Evolutionary conservation across 2,329 filamentous ascomycete species (phyloP).

Genomic region (Colletotrichum viniferum): DNA sequence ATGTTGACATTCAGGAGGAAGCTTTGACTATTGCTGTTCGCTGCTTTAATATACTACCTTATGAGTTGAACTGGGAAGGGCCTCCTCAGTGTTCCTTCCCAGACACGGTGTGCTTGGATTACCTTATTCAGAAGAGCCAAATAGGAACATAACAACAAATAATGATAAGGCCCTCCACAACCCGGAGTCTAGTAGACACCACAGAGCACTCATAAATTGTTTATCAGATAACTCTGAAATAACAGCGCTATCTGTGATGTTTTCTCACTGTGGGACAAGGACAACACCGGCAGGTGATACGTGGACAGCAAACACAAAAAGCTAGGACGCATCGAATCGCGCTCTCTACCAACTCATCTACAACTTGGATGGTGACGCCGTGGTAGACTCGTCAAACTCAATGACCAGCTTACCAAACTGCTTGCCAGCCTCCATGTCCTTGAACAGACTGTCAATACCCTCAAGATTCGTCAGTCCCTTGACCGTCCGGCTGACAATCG

Average conservation of each 20-base stretch:
- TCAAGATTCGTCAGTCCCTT: slow-evolving; percentile 76
- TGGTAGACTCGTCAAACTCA: slow-evolving; percentile 57
- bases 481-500: slow-evolving; percentile 77
- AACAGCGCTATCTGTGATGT: not conserved
- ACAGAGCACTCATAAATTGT: not conserved
- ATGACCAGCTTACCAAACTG: slow-evolving; percentile 96
- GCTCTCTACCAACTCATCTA: slow-evolving; percentile 25
- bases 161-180: not conserved
- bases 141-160: not conserved
- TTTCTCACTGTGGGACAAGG: not conserved
- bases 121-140: not conserved
- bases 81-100: not conserved
- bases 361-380: slow-evolving; percentile 42
- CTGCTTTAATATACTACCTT: not conserved
- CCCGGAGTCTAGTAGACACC: not conserved
- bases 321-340: not conserved
- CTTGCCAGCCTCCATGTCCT: slow-evolving; percentile 82
- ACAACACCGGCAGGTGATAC: not conserved
- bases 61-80: not conserved
- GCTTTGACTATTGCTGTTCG: not conserved
- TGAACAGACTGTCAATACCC: slow-evolving; percentile 83
- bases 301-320: not conserved
- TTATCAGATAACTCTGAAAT: not conserved
- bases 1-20: not conserved
- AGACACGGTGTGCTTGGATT: not conserved